Percentiles rank a stretch among this genome's conserved stretches.
phyloP scores from a whole-genome alignment of 2,329 filamentous ascomycete genomes.

The Grosmannia penicillata region DNA sequence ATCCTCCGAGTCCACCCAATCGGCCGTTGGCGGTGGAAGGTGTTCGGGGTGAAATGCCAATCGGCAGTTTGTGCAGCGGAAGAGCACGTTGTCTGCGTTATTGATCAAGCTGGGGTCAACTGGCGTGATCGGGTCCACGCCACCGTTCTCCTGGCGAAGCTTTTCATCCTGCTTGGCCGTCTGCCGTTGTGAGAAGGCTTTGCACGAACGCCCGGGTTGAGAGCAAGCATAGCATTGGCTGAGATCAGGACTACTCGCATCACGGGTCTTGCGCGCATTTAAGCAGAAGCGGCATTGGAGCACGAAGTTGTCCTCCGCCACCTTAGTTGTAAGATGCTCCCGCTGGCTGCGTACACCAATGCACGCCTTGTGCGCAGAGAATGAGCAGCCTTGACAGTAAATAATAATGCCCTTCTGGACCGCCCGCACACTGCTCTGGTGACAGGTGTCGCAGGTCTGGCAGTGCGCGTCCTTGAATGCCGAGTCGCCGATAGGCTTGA shows the following conservation, averaged over 20 bases:
- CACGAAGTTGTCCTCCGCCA: slow-evolving; percentile 62
- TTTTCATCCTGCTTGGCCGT: slow-evolving; percentile 72
- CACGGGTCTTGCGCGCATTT: slow-evolving; percentile 51
- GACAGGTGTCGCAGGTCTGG: slow-evolving; percentile 58
- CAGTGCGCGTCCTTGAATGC: slow-evolving; percentile 61
- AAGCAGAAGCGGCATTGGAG: slow-evolving; percentile 84
- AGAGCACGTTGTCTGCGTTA: slow-evolving; percentile 61
- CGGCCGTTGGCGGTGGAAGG: slow-evolving; percentile 37
- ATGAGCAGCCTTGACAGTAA: slow-evolving; percentile 81
- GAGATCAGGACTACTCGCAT: slow-evolving; percentile 52
- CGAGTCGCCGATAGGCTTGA: slow-evolving; percentile 40
- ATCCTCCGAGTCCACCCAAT: slow-evolving; percentile 21
- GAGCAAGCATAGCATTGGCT: slow-evolving; percentile 60
- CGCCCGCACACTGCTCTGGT: slow-evolving; percentile 32
- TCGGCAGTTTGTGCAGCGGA: slow-evolving; percentile 65
- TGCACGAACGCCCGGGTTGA: slow-evolving; percentile 50
- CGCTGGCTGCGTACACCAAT: slow-evolving; percentile 57
- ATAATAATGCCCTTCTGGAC: slow-evolving; percentile 55
- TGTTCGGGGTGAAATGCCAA: slow-evolving; percentile 77
- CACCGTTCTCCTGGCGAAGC: slow-evolving; percentile 62
- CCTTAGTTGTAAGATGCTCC: slow-evolving; percentile 84
- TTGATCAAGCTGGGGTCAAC: slow-evolving; percentile 55
- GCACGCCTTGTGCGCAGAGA: slow-evolving; percentile 70
- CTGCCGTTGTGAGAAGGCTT: slow-evolving; percentile 57
- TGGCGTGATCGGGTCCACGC: slow-evolving; percentile 57